phyloP scores from a whole-genome alignment of 306 rosid genomes.

The Chamaecrista fasciculata region DNA sequence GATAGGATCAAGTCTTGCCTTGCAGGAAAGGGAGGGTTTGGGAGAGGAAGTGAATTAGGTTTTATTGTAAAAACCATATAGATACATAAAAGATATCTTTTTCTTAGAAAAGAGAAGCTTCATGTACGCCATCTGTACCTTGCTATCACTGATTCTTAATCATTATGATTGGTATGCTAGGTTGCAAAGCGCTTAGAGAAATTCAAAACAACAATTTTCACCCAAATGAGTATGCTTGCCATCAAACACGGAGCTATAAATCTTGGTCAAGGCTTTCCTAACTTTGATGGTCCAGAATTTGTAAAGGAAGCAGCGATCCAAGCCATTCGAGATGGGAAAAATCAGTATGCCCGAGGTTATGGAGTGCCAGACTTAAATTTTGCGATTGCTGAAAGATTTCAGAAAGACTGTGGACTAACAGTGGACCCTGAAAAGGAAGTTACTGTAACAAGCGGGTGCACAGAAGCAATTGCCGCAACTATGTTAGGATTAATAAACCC shows the following conservation, averaged over 20 bases:
- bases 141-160: neutral
- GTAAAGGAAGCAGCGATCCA: constrained; percentile 94
- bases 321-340: constrained; percentile 81
- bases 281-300: constrained; percentile 92
- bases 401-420: constrained; percentile 69
- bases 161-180: constrained; percentile 43
- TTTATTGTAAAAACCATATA: constrained; percentile 2
- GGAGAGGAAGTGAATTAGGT: neutral
- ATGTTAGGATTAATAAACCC: constrained; percentile 85
- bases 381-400: constrained; percentile 81
- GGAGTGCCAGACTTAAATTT: constrained; percentile 80
- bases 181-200: constrained; percentile 88
- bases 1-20: neutral
- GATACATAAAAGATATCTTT: neutral
- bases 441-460: constrained; percentile 84
- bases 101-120: neutral
- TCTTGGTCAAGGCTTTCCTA: constrained; percentile 96
- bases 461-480: constrained; percentile 95
- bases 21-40: neutral
- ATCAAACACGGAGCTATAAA: constrained; percentile 80
- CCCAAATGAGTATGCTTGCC: constrained; percentile 87
- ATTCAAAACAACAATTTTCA: constrained; percentile 86
- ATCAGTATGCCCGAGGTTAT: constrained; percentile 85
- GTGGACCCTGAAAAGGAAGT: constrained; percentile 88
- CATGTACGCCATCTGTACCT: neutral